Base-by-base conservation (phyloP, 1,139 yeast species). In the Saccharomyces hybrid region DNA sequence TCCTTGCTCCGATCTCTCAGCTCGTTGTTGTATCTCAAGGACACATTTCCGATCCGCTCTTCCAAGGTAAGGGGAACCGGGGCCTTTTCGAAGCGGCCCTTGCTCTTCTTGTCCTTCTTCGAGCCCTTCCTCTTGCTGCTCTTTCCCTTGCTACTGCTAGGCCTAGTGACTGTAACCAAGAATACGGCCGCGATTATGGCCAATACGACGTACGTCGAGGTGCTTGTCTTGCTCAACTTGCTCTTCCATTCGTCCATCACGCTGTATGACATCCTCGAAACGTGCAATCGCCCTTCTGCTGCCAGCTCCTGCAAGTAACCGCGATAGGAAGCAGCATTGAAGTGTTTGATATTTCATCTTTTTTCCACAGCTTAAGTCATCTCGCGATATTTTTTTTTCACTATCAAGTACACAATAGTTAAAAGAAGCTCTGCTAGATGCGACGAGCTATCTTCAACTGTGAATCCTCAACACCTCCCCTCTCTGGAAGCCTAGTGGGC, bases 1-100 rank as follows among this genome's bases (percentile, higher is more conserved):
- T 55, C 53, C 11, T 52, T 50, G 16, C 68, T 58, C 5, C 67
- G 64, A 1, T 52, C 55, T 50, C 60, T 60, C 55, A 62, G 69
- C 29, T 68, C 70, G 11, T 60, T 59, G 13, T 60, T 56, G 51
- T 62, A 69, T 53, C 64, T 63, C 26, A 55, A 44, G 13, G 56
- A 53, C 8, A 68, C 67, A 42, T 58, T 61, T n/a, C 62, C 64
- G 32, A 70, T 62, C 31, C 60, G 57, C 8, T 58, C 64, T 51
- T 67, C 70, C 23, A 59, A 55, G 8, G 64, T 60, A 56, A 62
- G 48, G 41, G 64, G 61, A 14, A 55, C 52, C 14, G 63, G 55
- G 44, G 59, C 59, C 16, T 52, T 51, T 29, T 47, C 55, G 38
- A 53, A 51, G n/a, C 49, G 49, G 27, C 29, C 14, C 41, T 54